Evolutionary conservation across 768 basidiomycete species (phyloP).

Genomic region (Leccinum pellstonianum): DNA sequence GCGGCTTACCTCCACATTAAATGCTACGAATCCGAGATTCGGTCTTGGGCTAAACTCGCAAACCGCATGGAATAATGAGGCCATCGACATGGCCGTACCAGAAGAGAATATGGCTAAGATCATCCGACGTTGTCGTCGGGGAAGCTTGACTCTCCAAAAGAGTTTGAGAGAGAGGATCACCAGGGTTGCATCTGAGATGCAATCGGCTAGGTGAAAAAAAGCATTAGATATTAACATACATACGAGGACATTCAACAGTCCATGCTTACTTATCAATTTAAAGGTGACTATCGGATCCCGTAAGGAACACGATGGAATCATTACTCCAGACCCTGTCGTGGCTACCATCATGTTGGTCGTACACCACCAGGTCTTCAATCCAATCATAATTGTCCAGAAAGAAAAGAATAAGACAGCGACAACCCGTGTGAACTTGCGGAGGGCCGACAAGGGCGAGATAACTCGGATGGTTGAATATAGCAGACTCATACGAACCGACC

Average conservation of each 20-base stretch:
- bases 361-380: slow-evolving; percentile 2
- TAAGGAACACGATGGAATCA: background rate
- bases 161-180: background rate
- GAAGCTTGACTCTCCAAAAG: slow-evolving; percentile 17
- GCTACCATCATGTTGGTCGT: background rate
- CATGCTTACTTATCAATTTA: background rate
- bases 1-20: background rate
- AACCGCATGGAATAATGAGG: background rate
- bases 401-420: slow-evolving; percentile 1
- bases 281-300: background rate
- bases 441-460: background rate
- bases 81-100: slow-evolving; percentile 6
- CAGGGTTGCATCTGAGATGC: background rate
- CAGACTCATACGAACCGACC: background rate
- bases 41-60: background rate
- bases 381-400: slow-evolving; percentile 1
- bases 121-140: slow-evolving; percentile 16
- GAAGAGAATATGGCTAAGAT: slow-evolving; percentile 14
- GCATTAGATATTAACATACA: background rate
- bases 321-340: background rate
- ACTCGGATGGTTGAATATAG: background rate
- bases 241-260: background rate
- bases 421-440: background rate
- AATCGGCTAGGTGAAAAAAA: background rate
- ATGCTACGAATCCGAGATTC: background rate